Evolutionary conservation across 163 green algal genomes (phyloP), one percentile per base, ranked within the genome.

Genomic region (Scenedesmus sp.): DNA sequence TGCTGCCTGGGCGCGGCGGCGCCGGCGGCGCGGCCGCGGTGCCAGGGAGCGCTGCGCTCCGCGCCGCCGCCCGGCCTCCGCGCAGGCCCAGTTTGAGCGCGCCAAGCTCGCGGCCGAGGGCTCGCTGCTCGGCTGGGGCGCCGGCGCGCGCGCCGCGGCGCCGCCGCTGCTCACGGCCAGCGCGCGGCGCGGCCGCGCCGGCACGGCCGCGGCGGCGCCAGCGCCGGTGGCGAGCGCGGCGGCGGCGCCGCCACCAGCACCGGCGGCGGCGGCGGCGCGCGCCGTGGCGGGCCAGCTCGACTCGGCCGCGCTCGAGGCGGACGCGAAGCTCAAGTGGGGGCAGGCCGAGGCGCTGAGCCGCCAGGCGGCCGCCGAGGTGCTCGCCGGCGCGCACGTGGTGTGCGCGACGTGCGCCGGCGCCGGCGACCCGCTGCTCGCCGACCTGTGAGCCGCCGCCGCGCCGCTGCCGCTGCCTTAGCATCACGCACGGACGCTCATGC

Each of bases 371-470:
- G 34, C 63, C 14, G 28, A 36, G 36, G 79, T 91, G 72, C 75
- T 94, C 69, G 58, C 34, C 0, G 13, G 18, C 0, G 85, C 81
- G 17, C 89, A 99, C 83, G 94, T 99, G 50, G 89, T 99, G 62
- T 90, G 85, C 42, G 78, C 86, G 15, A 99, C 96, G 1, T 98
- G 95, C 84, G 86, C 92, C 2, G 89, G 89, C 2, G 90, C 91
- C 1, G 95, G 92, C 0, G 93, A 96, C 66, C 66, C 62, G 2
- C 50, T 86, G 36, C 86, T 98, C 29, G 34, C 82, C 1, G 82
- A 67, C 4, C 58, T 63, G 62, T 50, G 56, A 20, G 60, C 29
- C 26, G 28, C 22, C 28, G 22, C 36, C 11, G 22, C 48, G 17
- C 42, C 13, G 60, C 29, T 70, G 60, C 60, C 54, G 60, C 22